Percentiles rank a stretch among this genome's conserved stretches.
Evolutionary conservation across 139 green algal genomes (phyloP).

Genomic region (Microglena sp.): DNA sequence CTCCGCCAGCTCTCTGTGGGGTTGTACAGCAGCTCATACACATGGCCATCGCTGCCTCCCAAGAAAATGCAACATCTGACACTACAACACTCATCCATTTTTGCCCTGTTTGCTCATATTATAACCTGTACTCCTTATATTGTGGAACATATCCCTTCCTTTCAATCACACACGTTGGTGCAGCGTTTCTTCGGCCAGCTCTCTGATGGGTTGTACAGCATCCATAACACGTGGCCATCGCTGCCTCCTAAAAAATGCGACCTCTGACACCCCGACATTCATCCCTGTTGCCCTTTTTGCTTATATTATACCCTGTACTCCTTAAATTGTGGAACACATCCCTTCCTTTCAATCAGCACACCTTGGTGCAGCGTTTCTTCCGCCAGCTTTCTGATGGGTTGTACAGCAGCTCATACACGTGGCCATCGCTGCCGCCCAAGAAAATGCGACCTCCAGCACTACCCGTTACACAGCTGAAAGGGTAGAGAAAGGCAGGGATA

Average conservation of each 20-base stretch:
- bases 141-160: too few relatives aligned
- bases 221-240: slow-evolving; percentile 90
- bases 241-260: slow-evolving; percentile 79
- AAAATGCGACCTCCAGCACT: slow-evolving; percentile 70
- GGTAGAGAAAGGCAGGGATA: too few relatives aligned
- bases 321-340: too few relatives aligned
- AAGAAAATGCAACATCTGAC: slow-evolving; percentile 76
- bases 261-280: slow-evolving; percentile 32
- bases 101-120: too few relatives aligned
- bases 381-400: slow-evolving; percentile 49
- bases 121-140: too few relatives aligned
- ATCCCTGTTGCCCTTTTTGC: too few relatives aligned
- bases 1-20: slow-evolving; percentile 51
- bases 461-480: too few relatives aligned
- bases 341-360: too few relatives aligned
- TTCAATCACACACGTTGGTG: slow-evolving; percentile 51
- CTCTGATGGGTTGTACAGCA: slow-evolving; percentile 61
- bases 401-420: slow-evolving; percentile 92
- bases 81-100: too few relatives aligned
- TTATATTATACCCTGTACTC: too few relatives aligned
- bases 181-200: slow-evolving; percentile 64
- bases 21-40: slow-evolving; percentile 89
- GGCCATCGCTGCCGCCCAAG: slow-evolving; percentile 78
- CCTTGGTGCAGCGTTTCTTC: slow-evolving; percentile 62
- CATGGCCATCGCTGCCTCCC: slow-evolving; percentile 77